phyloP scores from a whole-genome alignment of 345 rosid genomes.

The Gossypium stocksii region DNA sequence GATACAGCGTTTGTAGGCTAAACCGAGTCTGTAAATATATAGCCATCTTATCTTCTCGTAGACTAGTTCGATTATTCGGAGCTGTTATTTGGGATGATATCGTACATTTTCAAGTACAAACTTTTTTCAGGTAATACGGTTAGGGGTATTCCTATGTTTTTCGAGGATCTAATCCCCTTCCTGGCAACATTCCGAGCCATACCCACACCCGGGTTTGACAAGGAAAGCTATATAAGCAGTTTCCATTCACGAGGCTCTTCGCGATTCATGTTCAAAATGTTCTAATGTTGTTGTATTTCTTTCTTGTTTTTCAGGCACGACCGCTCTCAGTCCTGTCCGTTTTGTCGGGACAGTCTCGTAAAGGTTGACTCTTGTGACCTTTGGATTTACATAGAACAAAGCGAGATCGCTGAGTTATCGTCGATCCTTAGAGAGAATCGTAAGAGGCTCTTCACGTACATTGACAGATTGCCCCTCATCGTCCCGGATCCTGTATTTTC shows the following conservation, averaged over 20 bases:
- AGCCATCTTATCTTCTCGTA: background rate
- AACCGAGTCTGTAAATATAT: background rate
- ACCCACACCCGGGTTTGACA: no score
- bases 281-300: conserved; percentile 1
- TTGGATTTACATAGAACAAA: conserved; percentile 54
- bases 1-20: no score
- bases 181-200: no score
- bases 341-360: conserved; percentile 63
- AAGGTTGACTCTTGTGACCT: conserved; percentile 59
- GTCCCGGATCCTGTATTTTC: conserved; percentile 46
- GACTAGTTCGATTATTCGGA: background rate
- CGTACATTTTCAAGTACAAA: background rate
- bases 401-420: conserved; percentile 39
- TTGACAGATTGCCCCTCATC: conserved; percentile 62
- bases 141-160: no score
- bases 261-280: background rate
- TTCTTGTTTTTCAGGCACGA: conserved; percentile 42
- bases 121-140: background rate
- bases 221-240: no score
- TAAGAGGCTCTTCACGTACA: conserved; percentile 46
- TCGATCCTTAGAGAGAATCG: conserved; percentile 36
- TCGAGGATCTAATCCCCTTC: no score
- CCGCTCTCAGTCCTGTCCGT: conserved; percentile 77
- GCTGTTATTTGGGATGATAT: background rate
- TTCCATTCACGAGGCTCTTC: background rate